Conservation (phyloP, 73 alveolate genomes). For the Tetrahymena borealis region DNA sequence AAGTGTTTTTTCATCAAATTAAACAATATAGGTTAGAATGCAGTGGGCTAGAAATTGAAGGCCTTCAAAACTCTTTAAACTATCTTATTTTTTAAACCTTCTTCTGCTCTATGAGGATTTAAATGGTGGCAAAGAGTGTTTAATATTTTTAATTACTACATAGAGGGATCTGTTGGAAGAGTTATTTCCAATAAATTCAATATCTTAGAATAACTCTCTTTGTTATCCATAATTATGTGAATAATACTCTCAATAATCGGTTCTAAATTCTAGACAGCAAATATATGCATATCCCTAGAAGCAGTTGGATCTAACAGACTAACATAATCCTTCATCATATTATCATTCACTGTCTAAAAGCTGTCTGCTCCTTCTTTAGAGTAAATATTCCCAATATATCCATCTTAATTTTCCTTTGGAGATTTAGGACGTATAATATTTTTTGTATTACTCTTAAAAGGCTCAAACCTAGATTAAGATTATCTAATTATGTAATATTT, state of each 20-base stretch:
- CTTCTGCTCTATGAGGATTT: conserved; percentile 65
- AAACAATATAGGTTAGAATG: conserved; percentile 44
- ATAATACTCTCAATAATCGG: conserved; percentile 61
- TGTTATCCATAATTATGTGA: conserved; percentile 50
- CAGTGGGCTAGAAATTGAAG: conserved; percentile 47
- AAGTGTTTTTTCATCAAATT: conserved; percentile 46
- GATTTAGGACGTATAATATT: background rate
- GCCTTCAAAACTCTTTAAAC: conserved; percentile 59
- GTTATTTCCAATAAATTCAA: conserved; percentile 57
- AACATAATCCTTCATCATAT: background rate
- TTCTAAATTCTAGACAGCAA: conserved; percentile 65
- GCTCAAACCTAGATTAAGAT: background rate
- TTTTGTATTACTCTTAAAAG: background rate
- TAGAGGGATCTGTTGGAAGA: conserved; percentile 50
- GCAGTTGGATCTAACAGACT: background rate
- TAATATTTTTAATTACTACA: conserved; percentile 47
- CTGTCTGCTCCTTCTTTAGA: background rate
- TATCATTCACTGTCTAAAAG: background rate
- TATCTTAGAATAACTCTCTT: conserved; percentile 49
- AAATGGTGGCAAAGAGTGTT: conserved; percentile 50
- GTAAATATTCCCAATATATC: background rate
- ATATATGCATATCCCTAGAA: conserved; percentile 52
- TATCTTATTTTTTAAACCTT: conserved; percentile 50
- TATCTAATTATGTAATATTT: background rate
- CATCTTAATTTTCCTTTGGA: background rate